phyloP scores from a whole-genome alignment of 306 rosid genomes.

The Gleditsia sinensis region DNA sequence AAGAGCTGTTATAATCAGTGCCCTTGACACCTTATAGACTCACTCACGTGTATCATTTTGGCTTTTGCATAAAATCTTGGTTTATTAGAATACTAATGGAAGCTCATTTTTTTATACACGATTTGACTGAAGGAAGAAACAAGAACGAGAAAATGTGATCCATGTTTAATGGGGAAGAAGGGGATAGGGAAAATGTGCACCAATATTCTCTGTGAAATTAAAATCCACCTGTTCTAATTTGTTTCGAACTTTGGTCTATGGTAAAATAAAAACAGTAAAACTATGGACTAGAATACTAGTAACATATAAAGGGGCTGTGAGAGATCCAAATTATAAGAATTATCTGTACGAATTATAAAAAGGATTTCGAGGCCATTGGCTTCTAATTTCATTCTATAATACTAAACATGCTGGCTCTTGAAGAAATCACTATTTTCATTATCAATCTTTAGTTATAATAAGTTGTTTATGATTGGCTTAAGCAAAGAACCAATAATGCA shows the following conservation, averaged over 20 bases:
- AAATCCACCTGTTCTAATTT: no score
- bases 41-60: constrained; percentile 84
- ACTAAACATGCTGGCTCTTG: constrained; percentile 11
- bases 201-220: background rate
- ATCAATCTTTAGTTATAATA: background rate
- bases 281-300: no score
- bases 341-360: background rate
- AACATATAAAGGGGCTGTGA: no score
- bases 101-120: background rate
- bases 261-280: no score
- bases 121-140: constrained; percentile 8
- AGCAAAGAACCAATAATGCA: background rate
- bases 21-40: constrained; percentile 78
- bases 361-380: background rate
- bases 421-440: constrained; percentile 7
- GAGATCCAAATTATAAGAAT: no score
- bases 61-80: constrained; percentile 51
- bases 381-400: background rate
- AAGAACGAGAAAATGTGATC: background rate
- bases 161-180: background rate
- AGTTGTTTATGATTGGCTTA: background rate
- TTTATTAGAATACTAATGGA: constrained; percentile 24
- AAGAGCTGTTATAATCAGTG: constrained; percentile 88
- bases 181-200: background rate
- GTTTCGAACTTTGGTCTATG: no score